These are phyloP conservation scores for Eutrema yunnanense DNA, from an alignment of 345 rosid genomes.

Conservation along the genomic window DNA sequence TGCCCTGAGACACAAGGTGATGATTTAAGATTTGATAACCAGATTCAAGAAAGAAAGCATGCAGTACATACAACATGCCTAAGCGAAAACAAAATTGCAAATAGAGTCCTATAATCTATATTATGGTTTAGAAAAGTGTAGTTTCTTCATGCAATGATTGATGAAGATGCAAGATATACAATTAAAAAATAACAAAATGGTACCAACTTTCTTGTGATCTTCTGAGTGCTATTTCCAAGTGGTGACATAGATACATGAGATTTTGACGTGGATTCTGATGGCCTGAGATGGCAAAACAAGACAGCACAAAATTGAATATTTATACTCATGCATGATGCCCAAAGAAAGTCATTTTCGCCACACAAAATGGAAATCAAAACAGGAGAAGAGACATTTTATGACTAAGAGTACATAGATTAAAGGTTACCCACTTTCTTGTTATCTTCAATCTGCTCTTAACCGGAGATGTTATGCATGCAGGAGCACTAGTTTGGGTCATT, in stretches of 20 bases:
- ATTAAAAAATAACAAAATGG: conserved; percentile 20
- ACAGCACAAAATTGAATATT: neutral
- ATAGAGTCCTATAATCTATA: neutral
- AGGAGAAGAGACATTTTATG: neutral
- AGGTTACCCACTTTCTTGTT: conserved; percentile 44
- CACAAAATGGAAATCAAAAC: conserved; percentile 7
- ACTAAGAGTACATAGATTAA: conserved; percentile 15
- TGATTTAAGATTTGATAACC: neutral
- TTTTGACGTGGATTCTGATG: conserved; percentile 25
- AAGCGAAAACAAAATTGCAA: conserved; percentile 5
- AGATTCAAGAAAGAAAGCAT: neutral
- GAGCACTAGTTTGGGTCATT: conserved; percentile 30
- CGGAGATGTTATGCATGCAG: conserved; percentile 28
- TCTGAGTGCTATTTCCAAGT: conserved; percentile 33
- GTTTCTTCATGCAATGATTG: neutral
- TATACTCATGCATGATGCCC: conserved; percentile 3
- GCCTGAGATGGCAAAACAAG: conserved; percentile 31
- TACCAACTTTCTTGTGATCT: conserved; percentile 43
- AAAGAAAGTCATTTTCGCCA: neutral
- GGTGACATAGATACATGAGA: conserved; percentile 24
- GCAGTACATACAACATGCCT: neutral
- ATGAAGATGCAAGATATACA: conserved; percentile 9
- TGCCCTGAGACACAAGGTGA: conserved; percentile 39
- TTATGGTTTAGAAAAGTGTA: neutral
- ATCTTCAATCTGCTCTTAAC: conserved; percentile 44